These are phyloP conservation scores for Marasmius oreades DNA, from an alignment of 1,284 basidiomycete species.

Conservation along the genomic window DNA sequence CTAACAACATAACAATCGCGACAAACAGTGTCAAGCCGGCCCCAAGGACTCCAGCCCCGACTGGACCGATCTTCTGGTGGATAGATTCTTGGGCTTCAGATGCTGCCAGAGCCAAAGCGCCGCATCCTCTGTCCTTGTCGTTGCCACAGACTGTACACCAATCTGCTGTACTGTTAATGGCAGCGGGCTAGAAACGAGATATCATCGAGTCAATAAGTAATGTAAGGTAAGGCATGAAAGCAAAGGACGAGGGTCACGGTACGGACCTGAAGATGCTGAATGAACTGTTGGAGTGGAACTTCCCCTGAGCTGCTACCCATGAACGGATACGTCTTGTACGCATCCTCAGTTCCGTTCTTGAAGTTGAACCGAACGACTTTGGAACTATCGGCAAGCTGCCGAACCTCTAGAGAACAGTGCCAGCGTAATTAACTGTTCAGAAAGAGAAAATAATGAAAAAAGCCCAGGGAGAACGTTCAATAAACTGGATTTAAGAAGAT, in stretches of 20 bases:
- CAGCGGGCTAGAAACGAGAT: constrained; percentile 1
- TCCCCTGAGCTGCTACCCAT: constrained; percentile 56
- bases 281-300: constrained; percentile 55
- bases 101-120: constrained; percentile 37
- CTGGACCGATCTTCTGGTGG: constrained; percentile 42
- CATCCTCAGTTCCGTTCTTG: constrained; percentile 68
- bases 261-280: constrained; percentile 45
- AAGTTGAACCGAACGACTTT: constrained; percentile 71
- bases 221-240: no score
- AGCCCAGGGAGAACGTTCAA: not conserved
- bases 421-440: constrained; percentile 74
- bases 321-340: constrained; percentile 58
- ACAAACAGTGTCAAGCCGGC: constrained; percentile 55
- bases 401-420: constrained; percentile 68
- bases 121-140: constrained; percentile 53
- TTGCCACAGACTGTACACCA: constrained; percentile 64
- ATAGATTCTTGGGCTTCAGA: constrained; percentile 21
- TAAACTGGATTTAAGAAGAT: no score
- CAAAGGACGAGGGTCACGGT: not conserved
- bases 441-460: no score
- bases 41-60: constrained; percentile 65
- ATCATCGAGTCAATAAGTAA: no score
- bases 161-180: constrained; percentile 45
- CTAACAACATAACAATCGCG: constrained; percentile 33
- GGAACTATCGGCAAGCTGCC: constrained; percentile 43